These are phyloP conservation scores for Calycina marina DNA, from an alignment of 2,329 filamentous ascomycete species.

Conservation along the genomic window DNA sequence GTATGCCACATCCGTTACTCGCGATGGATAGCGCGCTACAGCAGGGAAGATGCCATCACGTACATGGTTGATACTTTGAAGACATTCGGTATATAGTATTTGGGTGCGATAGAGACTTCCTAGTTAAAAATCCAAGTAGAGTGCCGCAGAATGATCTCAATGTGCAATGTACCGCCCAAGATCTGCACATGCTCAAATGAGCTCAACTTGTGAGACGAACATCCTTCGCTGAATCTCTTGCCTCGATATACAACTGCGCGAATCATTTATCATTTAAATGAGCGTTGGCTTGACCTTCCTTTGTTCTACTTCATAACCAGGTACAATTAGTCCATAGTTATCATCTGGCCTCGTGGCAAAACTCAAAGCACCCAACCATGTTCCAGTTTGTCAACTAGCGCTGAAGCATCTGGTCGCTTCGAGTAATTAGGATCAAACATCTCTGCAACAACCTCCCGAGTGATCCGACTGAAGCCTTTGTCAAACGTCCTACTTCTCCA, in stretches of 20 bases:
- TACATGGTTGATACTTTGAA: constrained; percentile 16
- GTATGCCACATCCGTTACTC: constrained; percentile 43
- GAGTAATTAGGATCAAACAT: constrained; percentile 12
- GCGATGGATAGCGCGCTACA: constrained; percentile 41
- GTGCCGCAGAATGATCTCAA: background rate
- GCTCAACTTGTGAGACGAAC: too few species aligned
- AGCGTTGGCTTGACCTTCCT: background rate
- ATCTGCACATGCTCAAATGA: background rate
- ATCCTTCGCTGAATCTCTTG: background rate
- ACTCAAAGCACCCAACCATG: constrained; percentile 14
- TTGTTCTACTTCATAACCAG: background rate
- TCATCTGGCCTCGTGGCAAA: background rate
- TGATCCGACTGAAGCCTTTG: constrained; percentile 9
- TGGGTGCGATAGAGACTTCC: background rate
- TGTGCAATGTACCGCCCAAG: background rate
- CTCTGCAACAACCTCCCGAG: constrained; percentile 12
- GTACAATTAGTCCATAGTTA: background rate
- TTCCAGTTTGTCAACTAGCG: constrained; percentile 12
- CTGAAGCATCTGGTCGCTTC: constrained; percentile 9
- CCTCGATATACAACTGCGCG: background rate
- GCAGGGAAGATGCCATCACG: constrained; percentile 36
- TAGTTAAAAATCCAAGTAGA: background rate
- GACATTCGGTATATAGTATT: constrained; percentile 7
- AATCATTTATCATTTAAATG: background rate
- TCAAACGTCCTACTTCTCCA: constrained; percentile 17